Evolutionary conservation across 352 stramenopile genomes (phyloP), one percentile per base, ranked within the genome.

Genomic region (Globisporangium mamillatum): DNA sequence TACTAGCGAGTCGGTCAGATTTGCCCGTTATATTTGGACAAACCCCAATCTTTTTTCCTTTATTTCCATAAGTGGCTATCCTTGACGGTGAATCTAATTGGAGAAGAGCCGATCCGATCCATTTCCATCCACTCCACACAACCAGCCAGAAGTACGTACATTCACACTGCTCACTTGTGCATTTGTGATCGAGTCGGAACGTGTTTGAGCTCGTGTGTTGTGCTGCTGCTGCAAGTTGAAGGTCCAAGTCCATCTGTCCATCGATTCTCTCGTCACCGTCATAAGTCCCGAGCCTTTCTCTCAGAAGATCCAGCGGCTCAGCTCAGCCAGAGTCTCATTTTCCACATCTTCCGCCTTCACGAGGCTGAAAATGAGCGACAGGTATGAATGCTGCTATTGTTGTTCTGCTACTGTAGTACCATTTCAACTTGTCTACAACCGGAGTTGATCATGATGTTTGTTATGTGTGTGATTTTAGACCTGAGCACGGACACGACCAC

Each of bases 401-500:
- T 10, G 9, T 41, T 41, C 34, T 41, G 34, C 1, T 41, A 10
- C 8, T 14, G 8, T 41, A 3, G 8, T 41, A 41, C 34, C 34
- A 41, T 14, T 41, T 41, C 34, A 53, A 7, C 4, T 22, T 16
- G 14, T 53, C 7, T 4, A 36, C 32, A 36, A 36, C 32, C 32
- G 32, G 46, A 24, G 14, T 18, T 53, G n/a, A 61, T 8, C 38
- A 20, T 9, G 38, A 5, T 46, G 38, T 29, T 22, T 24, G 54
- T 29, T 64, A 7, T 64, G 16, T 66, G 24, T 32, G 29, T 24
- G 2, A 16, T 20, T 41, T 14, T 5, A 70, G 65, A 62, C 65
- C 65, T 27, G 65, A 70, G 16, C 58, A 66, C 38, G 38, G 32
- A 12, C 48, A 56, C 24, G 32, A 48, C 27, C 54, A 41, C 27